phyloP scores from a whole-genome alignment of 441 rosid species.

The Euphorbia schlechtendalii region DNA sequence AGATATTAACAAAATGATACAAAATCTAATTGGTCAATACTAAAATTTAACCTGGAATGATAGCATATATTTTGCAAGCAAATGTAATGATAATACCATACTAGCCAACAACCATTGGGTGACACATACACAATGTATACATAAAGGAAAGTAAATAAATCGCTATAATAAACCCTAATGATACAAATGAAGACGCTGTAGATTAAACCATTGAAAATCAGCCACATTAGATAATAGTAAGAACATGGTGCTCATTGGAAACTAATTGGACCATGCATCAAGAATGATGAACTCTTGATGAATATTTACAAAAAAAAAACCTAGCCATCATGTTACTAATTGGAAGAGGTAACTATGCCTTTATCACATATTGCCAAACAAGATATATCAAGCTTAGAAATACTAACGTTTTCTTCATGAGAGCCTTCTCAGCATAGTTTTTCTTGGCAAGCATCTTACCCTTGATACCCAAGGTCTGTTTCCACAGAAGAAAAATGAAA shows the following conservation, averaged over 20 bases:
- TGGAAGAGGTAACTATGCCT: too few species aligned
- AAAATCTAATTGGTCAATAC: background rate
- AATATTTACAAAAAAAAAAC: too few species aligned
- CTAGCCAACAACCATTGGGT: too few species aligned
- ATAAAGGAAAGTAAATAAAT: too few species aligned
- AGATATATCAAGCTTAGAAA: background rate
- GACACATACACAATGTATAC: too few species aligned
- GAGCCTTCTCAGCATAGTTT: constrained; percentile 85
- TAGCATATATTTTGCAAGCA: too few species aligned
- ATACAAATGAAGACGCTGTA: background rate
- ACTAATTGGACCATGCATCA: background rate
- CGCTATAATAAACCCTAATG: background rate
- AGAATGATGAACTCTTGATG: too few species aligned
- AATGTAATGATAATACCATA: too few species aligned
- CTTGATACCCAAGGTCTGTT: constrained; percentile 76
- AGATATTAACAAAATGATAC: background rate
- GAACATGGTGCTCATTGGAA: background rate
- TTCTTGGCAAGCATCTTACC: constrained; percentile 94
- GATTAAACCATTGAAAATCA: background rate
- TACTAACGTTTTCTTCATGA: constrained; percentile 88
- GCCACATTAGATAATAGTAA: background rate
- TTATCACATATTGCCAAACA: background rate
- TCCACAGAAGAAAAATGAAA: background rate
- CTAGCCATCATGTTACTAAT: background rate
- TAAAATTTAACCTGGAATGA: too few species aligned